phyloP scores from a whole-genome alignment of 495 filamentous ascomycete species.

The Penicillium odoratum region DNA sequence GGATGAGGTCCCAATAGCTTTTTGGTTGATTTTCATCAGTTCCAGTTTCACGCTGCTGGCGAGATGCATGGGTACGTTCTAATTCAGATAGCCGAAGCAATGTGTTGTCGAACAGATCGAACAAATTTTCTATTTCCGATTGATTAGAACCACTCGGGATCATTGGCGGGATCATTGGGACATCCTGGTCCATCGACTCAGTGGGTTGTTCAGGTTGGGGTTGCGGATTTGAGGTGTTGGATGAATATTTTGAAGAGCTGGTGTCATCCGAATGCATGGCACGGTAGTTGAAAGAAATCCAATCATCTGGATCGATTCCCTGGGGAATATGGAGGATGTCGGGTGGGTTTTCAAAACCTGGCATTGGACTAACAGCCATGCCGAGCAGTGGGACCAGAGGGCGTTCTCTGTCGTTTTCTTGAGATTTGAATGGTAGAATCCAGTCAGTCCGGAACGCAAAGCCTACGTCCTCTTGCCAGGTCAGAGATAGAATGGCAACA shows the following conservation, averaged over 20 bases:
- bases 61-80: neutral
- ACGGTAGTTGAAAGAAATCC: conserved; percentile 38
- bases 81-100: neutral
- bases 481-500: conserved; percentile 72
- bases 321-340: conserved; percentile 41
- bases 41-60: no score
- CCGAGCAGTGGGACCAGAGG: conserved; percentile 53
- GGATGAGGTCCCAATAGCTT: no score
- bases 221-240: conserved; percentile 2
- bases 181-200: no score
- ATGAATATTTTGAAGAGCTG: conserved; percentile 2
- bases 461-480: conserved; percentile 41
- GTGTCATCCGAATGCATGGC: conserved; percentile 18
- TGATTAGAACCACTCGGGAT: no score
- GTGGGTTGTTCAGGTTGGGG: neutral
- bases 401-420: conserved; percentile 44
- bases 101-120: no score
- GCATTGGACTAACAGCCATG: conserved; percentile 60
- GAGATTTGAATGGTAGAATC: conserved; percentile 53
- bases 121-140: no score
- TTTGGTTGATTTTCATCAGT: no score
- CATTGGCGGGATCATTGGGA: no score
- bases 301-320: conserved; percentile 22
- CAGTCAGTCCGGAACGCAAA: conserved; percentile 54
- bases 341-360: conserved; percentile 51